Percentiles rank a stretch among this genome's conserved stretches.
Evolutionary conservation across 2,329 filamentous ascomycete species (phyloP).

Genomic region (Xylariaceae sp.): DNA sequence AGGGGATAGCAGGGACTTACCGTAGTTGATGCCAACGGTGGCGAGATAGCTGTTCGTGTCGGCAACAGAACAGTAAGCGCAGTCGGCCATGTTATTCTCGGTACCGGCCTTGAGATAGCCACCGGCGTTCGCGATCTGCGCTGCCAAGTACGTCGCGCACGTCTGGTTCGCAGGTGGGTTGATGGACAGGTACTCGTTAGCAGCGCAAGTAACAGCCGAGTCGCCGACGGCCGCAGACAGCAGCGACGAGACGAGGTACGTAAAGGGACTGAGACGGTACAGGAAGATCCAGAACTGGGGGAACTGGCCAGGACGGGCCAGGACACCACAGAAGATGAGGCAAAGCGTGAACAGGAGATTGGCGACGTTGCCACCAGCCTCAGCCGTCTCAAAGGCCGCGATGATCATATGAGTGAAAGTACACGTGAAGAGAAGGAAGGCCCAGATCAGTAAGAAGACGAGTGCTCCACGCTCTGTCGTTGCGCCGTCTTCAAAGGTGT

Average conservation of each 20-base stretch:
- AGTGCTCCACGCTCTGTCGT: slow-evolving; percentile 65
- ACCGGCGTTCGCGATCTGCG: slow-evolving; percentile 46
- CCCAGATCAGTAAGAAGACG: slow-evolving; percentile 70
- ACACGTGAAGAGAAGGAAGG: slow-evolving; percentile 73
- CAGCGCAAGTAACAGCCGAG: slow-evolving; percentile 52
- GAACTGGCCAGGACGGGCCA: slow-evolving; percentile 56
- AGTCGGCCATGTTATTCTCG: slow-evolving; percentile 38
- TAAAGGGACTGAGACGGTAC: slow-evolving; percentile 68
- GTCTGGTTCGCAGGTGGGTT: slow-evolving; percentile 48
- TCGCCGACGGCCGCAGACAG: slow-evolving; percentile 59
- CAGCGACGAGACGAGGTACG: slow-evolving; percentile 65
- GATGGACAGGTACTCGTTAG: slow-evolving; percentile 60
- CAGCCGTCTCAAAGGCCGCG: slow-evolving; percentile 66
- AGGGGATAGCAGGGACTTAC: slow-evolving; percentile 19
- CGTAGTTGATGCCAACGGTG: slow-evolving; percentile 39
- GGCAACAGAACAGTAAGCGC: slow-evolving; percentile 38
- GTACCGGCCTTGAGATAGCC: slow-evolving; percentile 30
- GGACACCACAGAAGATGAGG: slow-evolving; percentile 70
- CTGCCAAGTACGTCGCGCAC: slow-evolving; percentile 50
- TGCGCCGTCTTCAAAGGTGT: slow-evolving; percentile 56
- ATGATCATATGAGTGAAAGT: slow-evolving; percentile 78
- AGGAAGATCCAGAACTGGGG: slow-evolving; percentile 74
- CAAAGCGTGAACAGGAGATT: slow-evolving; percentile 68
- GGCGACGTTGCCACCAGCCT: slow-evolving; percentile 69
- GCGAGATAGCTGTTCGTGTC: slow-evolving; percentile 37